Conservation (phyloP, 176 grass and related monocot genomes). For the Luzula sylvatica region DNA sequence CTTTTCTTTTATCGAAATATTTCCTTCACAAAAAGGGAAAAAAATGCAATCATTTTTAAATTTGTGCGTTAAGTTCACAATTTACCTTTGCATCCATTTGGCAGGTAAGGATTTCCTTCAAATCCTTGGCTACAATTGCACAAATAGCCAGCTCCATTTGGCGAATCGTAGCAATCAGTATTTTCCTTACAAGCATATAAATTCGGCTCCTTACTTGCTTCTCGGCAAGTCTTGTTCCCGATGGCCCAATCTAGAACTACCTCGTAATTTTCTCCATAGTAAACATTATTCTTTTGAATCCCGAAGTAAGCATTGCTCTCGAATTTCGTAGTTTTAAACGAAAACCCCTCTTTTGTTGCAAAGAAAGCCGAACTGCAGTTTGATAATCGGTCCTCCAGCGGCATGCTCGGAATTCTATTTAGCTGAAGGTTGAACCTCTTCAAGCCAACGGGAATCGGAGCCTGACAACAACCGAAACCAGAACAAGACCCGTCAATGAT, state of each 20-base stretch:
- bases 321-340: background rate
- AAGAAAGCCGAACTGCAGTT: background rate
- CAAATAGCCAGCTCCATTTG: conserved; percentile 18
- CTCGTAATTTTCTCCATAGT: background rate
- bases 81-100: conserved; percentile 21
- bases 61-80: background rate
- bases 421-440: background rate
- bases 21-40: no score
- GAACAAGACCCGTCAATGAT: conserved; percentile 17
- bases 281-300: no score
- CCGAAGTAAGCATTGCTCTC: no score
- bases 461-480: conserved; percentile 38
- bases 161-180: conserved; percentile 18
- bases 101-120: conserved; percentile 24
- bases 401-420: background rate
- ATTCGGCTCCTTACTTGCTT: background rate
- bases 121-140: conserved; percentile 35
- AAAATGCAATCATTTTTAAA: background rate
- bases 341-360: conserved; percentile 22
- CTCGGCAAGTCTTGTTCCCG: conserved; percentile 4
- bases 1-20: no score
- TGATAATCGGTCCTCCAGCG: background rate
- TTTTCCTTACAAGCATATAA: conserved; percentile 16
- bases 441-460: background rate
- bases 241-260: conserved; percentile 33